phyloP scores from a whole-genome alignment of 129 eudicot genomes.

The Tanacetum coccineum region DNA sequence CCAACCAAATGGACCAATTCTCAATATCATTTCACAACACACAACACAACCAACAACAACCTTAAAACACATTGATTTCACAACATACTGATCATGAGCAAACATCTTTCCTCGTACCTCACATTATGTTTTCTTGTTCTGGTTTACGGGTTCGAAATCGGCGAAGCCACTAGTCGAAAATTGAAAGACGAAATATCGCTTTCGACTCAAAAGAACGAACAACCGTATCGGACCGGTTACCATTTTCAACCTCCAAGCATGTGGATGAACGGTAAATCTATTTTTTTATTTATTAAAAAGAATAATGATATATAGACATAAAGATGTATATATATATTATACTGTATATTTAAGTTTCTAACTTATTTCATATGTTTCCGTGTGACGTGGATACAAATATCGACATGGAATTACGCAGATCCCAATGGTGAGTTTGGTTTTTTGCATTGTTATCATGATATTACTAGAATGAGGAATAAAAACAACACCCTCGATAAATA shows the following conservation, averaged over 20 bases:
- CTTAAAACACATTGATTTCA: slow-evolving; percentile 15
- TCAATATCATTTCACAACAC: slow-evolving; percentile 5
- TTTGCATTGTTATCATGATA: slow-evolving; percentile 2
- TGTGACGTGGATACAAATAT: slow-evolving; percentile 21
- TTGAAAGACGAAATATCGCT: slow-evolving; percentile 6
- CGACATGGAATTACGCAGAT: slow-evolving; percentile 20
- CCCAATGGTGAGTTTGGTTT: slow-evolving; percentile 35
- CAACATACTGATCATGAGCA: not conserved
- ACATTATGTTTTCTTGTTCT: slow-evolving; percentile 19
- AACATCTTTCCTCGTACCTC: slow-evolving; percentile 17
- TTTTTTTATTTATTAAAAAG: too few species aligned
- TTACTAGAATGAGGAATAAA: not conserved
- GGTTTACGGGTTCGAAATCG: not conserved
- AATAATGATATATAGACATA: too few species aligned
- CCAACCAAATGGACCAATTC: slow-evolving; percentile 22
- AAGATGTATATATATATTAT: too few species aligned
- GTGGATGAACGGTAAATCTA: slow-evolving; percentile 91
- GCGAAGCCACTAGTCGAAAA: slow-evolving; percentile 19
- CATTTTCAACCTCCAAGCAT: slow-evolving; percentile 81
- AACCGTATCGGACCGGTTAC: slow-evolving; percentile 64
- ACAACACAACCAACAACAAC: slow-evolving; percentile 7
- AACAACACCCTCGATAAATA: not conserved
- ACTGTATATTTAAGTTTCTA: not conserved
- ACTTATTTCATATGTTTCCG: not conserved
- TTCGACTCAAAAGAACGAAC: slow-evolving; percentile 13